phyloP scores from a whole-genome alignment of 257 asterid species.

The Fraxinus quadrangulata region DNA sequence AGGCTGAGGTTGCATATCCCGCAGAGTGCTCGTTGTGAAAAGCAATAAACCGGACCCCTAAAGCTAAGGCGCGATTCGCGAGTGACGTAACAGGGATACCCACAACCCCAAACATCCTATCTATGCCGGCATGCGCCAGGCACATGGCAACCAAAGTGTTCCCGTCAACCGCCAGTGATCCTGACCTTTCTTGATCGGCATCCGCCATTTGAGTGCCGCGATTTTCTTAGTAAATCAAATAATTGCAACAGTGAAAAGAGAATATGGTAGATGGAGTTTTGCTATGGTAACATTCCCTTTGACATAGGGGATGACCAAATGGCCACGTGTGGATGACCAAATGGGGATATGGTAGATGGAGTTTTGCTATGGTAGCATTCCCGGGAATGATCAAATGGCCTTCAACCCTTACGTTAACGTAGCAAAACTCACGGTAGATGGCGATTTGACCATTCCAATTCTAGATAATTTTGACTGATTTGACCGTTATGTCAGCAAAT shows the following conservation, averaged over 20 bases:
- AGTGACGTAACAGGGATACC: conserved; percentile 89
- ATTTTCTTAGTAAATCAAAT: background rate
- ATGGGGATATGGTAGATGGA: too few species aligned
- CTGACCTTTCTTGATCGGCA: conserved; percentile 21
- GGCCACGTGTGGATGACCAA: too few species aligned
- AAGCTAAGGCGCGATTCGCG: conserved; percentile 72
- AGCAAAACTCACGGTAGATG: too few species aligned
- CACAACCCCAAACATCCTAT: conserved; percentile 82
- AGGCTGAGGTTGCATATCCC: conserved; percentile 93
- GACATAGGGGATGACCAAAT: too few species aligned
- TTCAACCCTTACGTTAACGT: too few species aligned
- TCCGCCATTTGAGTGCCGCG: conserved; percentile 42
- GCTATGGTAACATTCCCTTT: too few species aligned
- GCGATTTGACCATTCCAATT: background rate
- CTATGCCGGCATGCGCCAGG: conserved; percentile 67
- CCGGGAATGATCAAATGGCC: too few species aligned
- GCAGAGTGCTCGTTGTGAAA: conserved; percentile 98
- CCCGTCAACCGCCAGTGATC: conserved; percentile 46
- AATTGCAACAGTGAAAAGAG: background rate
- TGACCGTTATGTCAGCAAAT: background rate
- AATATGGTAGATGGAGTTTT: background rate
- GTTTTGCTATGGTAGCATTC: too few species aligned
- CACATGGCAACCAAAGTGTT: conserved; percentile 73
- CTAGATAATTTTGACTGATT: too few species aligned
- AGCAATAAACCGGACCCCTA: conserved; percentile 83